Evolutionary conservation across 2,329 filamentous ascomycete genomes (phyloP).

Genomic region (Sodiomyces alkalinus): DNA sequence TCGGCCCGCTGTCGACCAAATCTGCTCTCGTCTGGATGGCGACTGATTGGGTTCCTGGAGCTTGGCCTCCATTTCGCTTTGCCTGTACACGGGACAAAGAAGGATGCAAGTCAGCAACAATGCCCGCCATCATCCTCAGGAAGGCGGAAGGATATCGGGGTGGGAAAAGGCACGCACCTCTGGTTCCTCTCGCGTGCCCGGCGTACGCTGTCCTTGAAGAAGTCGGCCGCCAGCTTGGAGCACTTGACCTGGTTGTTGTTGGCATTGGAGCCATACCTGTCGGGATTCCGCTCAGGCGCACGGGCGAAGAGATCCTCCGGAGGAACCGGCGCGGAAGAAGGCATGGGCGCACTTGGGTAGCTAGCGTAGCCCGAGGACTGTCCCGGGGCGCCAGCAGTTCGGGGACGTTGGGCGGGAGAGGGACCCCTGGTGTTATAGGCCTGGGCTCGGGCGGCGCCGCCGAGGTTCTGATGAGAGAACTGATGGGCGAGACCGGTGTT

Average conservation of each 20-base stretch:
- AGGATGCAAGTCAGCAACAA: conserved; percentile 1
- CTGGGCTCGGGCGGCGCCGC: conserved; percentile 46
- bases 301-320: conserved; percentile 60
- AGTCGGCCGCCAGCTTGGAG: conserved; percentile 61
- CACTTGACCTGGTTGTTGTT: conserved; percentile 60
- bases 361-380: conserved; percentile 47
- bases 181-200: conserved; percentile 88
- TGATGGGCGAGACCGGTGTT: conserved; percentile 89
- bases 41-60: conserved; percentile 63
- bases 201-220: conserved; percentile 98
- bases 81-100: too few relatives aligned
- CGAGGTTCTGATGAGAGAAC: conserved; percentile 91
- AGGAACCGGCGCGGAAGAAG: conserved; percentile 31
- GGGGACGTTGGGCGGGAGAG: conserved; percentile 61
- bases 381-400: conserved; percentile 60
- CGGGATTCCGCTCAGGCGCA: conserved; percentile 74
- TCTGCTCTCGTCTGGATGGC: conserved; percentile 63
- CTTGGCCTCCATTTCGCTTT: conserved; percentile 81
- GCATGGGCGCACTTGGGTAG: conserved; percentile 57
- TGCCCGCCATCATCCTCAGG: too few relatives aligned
- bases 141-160: neutral
- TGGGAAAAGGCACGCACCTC: conserved; percentile 41
- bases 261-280: conserved; percentile 52
- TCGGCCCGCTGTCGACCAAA: conserved; percentile 70
- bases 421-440: conserved; percentile 54